phyloP scores from a whole-genome alignment of 768 basidiomycete species.

The Pleurotus giganteus region DNA sequence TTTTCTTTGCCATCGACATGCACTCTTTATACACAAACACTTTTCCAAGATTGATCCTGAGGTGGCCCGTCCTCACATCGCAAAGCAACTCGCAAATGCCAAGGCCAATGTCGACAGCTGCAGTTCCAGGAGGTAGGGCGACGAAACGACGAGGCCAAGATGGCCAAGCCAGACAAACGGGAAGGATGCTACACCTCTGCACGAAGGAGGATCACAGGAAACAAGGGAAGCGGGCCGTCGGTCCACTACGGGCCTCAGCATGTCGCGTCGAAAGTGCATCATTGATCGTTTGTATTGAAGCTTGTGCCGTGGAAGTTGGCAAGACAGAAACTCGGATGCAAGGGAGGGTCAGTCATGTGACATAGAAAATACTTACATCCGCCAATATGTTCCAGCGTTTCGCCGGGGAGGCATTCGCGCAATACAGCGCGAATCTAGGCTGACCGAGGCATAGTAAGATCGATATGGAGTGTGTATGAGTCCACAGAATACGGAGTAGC shows the following conservation, averaged over 20 bases:
- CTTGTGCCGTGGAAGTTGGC: too few relatives aligned
- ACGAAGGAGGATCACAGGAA: background rate
- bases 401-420: background rate
- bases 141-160: conserved; percentile 4
- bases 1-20: background rate
- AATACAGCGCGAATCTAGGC: background rate
- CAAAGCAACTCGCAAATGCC: background rate
- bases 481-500: too few relatives aligned
- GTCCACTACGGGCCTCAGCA: background rate
- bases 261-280: background rate
- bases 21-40: background rate
- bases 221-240: background rate
- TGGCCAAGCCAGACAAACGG: background rate
- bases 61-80: background rate
- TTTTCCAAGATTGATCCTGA: conserved; percentile 4
- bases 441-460: background rate
- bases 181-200: background rate
- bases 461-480: background rate
- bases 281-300: too few relatives aligned
- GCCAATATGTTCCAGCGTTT: background rate
- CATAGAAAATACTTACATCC: background rate
- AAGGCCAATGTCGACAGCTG: background rate
- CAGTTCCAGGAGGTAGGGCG: conserved; percentile 3
- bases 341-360: background rate
- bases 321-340: too few relatives aligned